These are phyloP conservation scores for Musa balbisiana DNA, from an alignment of 202 grass and related monocot species.

Conservation along the genomic window DNA sequence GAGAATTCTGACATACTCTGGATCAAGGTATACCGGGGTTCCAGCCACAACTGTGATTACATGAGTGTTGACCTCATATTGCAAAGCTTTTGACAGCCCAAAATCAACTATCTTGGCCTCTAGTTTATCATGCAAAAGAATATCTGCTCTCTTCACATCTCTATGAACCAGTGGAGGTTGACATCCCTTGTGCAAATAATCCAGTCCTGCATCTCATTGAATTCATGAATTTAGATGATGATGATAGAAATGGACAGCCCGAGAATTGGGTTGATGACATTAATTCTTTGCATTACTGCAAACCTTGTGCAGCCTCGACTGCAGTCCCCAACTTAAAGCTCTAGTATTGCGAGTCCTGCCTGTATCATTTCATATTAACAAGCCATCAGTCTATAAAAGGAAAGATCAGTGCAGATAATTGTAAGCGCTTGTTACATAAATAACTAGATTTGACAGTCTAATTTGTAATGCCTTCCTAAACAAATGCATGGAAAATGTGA, in stretches of 20 bases:
- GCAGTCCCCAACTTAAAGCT: constrained; percentile 38
- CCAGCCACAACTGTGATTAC: constrained; percentile 34
- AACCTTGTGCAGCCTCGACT: constrained; percentile 58
- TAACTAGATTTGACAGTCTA: not conserved
- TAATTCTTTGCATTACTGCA: not conserved
- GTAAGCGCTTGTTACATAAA: not conserved
- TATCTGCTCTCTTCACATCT: constrained; percentile 57
- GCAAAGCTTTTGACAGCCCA: constrained; percentile 41
- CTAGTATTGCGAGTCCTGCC: not conserved
- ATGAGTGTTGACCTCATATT: not conserved
- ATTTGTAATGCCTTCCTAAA: not conserved
- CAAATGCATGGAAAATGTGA: not conserved
- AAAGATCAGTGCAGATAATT: not conserved
- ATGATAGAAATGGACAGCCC: no score
- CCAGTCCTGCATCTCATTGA: constrained; percentile 29
- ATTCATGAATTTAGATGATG: not conserved
- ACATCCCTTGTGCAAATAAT: constrained; percentile 55
- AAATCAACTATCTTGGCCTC: constrained; percentile 59
- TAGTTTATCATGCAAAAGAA: constrained; percentile 39
- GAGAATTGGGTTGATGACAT: not conserved
- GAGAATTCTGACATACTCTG: constrained; percentile 31
- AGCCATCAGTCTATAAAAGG: not conserved
- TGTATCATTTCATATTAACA: not conserved
- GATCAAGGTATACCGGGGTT: constrained; percentile 48
- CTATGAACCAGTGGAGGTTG: constrained; percentile 41